Conservation (phyloP, 352 stramenopile species). For the Pythium dissotocum region DNA sequence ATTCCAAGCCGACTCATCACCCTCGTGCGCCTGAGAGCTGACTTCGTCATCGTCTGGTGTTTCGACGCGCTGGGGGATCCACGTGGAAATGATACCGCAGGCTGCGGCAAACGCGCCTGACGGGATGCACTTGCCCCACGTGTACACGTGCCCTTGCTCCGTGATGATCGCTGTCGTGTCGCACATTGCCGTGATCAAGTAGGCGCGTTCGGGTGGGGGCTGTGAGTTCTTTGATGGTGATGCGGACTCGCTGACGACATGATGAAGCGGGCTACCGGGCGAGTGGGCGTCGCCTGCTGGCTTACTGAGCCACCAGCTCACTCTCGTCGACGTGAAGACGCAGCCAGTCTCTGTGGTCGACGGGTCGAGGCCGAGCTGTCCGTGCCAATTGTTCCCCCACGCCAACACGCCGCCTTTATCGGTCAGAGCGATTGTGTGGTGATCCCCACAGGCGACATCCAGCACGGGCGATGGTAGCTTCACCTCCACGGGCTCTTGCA, state of each 20-base stretch:
- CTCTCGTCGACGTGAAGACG: conserved; percentile 23
- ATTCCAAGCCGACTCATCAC: not conserved
- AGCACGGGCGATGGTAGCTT: conserved; percentile 24
- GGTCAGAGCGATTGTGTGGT: conserved; percentile 67
- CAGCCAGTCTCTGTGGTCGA: conserved; percentile 19
- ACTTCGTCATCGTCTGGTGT: conserved; percentile 2
- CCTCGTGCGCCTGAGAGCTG: not conserved
- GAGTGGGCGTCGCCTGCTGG: not conserved
- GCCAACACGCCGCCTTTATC: conserved; percentile 43
- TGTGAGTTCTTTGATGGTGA: not conserved
- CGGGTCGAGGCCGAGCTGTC: conserved; percentile 64
- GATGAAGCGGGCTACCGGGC: too few species aligned
- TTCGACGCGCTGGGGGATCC: conserved; percentile 17
- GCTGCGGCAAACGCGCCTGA: not conserved
- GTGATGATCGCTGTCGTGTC: conserved; percentile 33
- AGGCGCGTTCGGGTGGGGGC: conserved; percentile 5
- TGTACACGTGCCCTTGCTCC: conserved; percentile 26
- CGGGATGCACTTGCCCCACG: conserved; percentile 31
- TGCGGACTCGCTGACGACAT: not conserved
- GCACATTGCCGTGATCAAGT: conserved; percentile 26
- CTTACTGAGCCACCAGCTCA: conserved; percentile 21
- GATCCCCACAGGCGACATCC: conserved; percentile 62
- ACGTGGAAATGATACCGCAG: conserved; percentile 21
- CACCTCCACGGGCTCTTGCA: conserved; percentile 30
- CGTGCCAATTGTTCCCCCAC: conserved; percentile 72